Percentiles rank a stretch among this genome's conserved stretches.
phyloP scores from a whole-genome alignment of 208 protist genomes.

The Leishmania arabica region DNA sequence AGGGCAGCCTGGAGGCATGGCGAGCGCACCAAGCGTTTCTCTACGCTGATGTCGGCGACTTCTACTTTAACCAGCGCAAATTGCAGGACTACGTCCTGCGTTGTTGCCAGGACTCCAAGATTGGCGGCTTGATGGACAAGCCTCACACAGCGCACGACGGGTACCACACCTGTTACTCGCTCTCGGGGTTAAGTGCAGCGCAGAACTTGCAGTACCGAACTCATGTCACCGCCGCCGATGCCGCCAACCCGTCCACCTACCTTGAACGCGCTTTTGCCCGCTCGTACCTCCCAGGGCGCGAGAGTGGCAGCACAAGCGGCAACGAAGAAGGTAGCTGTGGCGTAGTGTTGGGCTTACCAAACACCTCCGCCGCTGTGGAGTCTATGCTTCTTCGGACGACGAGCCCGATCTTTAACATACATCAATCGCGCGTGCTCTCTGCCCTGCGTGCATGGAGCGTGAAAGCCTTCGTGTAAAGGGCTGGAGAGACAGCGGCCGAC shows the following conservation, averaged over 20 bases:
- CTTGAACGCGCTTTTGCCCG: conserved; percentile 37
- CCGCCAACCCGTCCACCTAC: conserved; percentile 24
- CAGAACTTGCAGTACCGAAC: conserved; percentile 77
- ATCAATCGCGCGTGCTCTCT: conserved; percentile 43
- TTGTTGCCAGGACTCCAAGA: conserved; percentile 57
- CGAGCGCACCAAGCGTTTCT: conserved; percentile 23
- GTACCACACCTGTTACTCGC: conserved; percentile 93
- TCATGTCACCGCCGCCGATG: conserved; percentile 20
- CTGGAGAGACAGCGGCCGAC: not conserved
- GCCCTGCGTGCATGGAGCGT: conserved; percentile 47
- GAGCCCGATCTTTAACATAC: conserved; percentile 85
- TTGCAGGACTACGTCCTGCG: conserved; percentile 84
- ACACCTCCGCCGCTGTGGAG: conserved; percentile 24
- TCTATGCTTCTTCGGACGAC: conserved; percentile 39
- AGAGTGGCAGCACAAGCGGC: not conserved
- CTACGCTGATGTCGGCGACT: conserved; percentile 65
- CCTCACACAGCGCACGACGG: conserved; percentile 64
- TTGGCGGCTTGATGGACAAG: conserved; percentile 91
- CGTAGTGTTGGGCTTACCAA: conserved; percentile 44
- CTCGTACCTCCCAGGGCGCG: conserved; percentile 46
- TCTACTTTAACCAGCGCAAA: conserved; percentile 73
- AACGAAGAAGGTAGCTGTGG: conserved; percentile 31
- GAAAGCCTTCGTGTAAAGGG: conserved; percentile 49
- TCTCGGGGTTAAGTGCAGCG: conserved; percentile 78
- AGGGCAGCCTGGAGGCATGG: not conserved